Percentiles rank a stretch among this genome's conserved stretches.
These are phyloP conservation scores for Candida krabiensis DNA, from an alignment of 805 yeast species.

Conservation along the genomic window DNA sequence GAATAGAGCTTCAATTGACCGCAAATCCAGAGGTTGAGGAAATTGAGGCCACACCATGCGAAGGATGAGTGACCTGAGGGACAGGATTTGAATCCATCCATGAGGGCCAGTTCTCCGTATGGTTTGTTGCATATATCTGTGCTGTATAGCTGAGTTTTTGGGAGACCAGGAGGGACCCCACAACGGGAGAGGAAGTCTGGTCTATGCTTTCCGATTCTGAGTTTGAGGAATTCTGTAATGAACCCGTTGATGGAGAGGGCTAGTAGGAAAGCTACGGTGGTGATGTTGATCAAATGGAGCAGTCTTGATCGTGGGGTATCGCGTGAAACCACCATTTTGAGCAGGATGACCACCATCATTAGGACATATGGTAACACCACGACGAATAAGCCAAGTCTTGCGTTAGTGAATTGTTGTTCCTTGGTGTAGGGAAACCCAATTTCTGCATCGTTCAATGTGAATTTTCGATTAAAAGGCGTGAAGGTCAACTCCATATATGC, in stretches of 20 bases:
- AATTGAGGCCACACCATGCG: slow-evolving; percentile 67
- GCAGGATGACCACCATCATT: slow-evolving; percentile 25
- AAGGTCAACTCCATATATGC: slow-evolving; percentile 25
- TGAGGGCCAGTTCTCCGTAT: slow-evolving; percentile 29
- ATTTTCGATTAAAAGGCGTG: slow-evolving; percentile 47
- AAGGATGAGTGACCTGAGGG: slow-evolving; percentile 80
- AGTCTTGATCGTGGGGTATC: slow-evolving; percentile 25
- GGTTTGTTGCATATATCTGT: slow-evolving; percentile 35
- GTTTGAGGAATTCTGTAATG: slow-evolving; percentile 71
- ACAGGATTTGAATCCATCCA: slow-evolving; percentile 75
- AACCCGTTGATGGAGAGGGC: slow-evolving; percentile 47
- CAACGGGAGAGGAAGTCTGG: slow-evolving; percentile 91
- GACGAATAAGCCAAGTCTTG: slow-evolving; percentile 33
- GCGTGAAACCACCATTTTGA: slow-evolving; percentile 4
- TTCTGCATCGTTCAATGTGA: slow-evolving; percentile 40
- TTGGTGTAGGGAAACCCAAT: slow-evolving; percentile 50
- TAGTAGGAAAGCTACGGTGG: slow-evolving; percentile 39
- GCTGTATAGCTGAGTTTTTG: slow-evolving; percentile 33
- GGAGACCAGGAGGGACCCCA: slow-evolving; percentile 38
- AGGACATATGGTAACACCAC: slow-evolving; percentile 36
- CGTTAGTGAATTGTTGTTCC: slow-evolving; percentile 36
- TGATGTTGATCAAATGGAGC: slow-evolving; percentile 37
- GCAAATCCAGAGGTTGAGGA: slow-evolving; percentile 57
- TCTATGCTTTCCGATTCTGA: slow-evolving; percentile 79
- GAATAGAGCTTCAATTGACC: slow-evolving; percentile 52